Base-by-base conservation (phyloP, 2,329 filamentous ascomycete species). In the Trichoderma sp. region DNA sequence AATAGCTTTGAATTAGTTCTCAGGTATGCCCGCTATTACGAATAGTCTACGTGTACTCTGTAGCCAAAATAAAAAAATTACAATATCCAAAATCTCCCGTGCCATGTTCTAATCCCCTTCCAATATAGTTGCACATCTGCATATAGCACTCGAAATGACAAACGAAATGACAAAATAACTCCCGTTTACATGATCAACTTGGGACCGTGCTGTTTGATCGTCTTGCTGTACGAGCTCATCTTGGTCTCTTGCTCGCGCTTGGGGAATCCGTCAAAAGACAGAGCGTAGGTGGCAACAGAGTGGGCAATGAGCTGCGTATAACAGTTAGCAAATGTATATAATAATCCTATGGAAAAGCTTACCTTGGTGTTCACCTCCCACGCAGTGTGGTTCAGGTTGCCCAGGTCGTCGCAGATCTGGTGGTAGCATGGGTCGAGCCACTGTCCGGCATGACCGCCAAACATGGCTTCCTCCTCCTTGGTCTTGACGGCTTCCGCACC, bases 401-500 rank as follows among this genome's bases (percentile, higher is more conserved):
- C 74, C 30, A 88, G 76, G 69, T 87, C 83, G 71, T 90, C 89
- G 71, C 87, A 89, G 28, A 89, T 80, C 76, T 88, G 83, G 75
- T 90, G 86, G 75, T 89, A 89, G 81, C 86, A 87, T 49, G 83
- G 81, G 74, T 90, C 85, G 71, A 86, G 86, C 82, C 84, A 85
- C 30, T 84, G 80, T 24, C 86, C 91, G 1, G 88, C 89, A 70
- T 83, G 81, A 46, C 92, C 92, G n/a, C 92, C 91, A 76, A 93
- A 95, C 79, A 88, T 79, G 51, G 80, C 81, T 2, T 80, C 86
- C 76, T 94, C 90, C 39, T 88, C 84, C 60, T 84, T 80, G 0
- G 90, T 93, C 86, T 94, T 94, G 80, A 92, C 78, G 14, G 86
- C 90, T 78, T 94, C 91, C 1, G 92, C 92, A 49, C 92, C 92